Evolutionary conservation across 2,329 filamentous ascomycete species (phyloP).

Genomic region (Neocucurbitaria cava): DNA sequence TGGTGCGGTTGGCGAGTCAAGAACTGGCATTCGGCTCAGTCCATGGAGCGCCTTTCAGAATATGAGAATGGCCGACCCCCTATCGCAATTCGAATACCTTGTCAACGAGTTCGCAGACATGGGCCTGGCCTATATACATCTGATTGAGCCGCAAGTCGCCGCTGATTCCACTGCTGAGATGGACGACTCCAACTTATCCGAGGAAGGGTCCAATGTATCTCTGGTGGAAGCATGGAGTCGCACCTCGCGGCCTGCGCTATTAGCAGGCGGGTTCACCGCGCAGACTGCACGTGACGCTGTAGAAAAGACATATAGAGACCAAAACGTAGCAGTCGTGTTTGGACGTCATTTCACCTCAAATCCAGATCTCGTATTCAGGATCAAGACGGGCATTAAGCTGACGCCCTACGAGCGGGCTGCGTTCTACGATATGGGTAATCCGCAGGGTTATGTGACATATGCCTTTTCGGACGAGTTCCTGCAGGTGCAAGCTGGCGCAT

Average conservation of each 20-base stretch:
- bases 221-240: slow-evolving; percentile 18
- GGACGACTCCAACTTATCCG: slow-evolving; percentile 48
- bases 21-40: slow-evolving; percentile 63
- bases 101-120: slow-evolving; percentile 52
- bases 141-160: slow-evolving; percentile 63
- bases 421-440: background rate
- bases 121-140: slow-evolving; percentile 55
- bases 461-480: background rate
- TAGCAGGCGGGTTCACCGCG: slow-evolving; percentile 48
- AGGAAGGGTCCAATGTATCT: slow-evolving; percentile 25
- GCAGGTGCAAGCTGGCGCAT: background rate
- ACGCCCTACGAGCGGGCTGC: background rate
- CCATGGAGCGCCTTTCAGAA: slow-evolving; percentile 68
- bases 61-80: slow-evolving; percentile 67
- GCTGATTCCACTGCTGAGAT: slow-evolving; percentile 13
- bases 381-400: background rate
- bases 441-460: background rate
- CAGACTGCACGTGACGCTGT: slow-evolving; percentile 39
- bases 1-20: slow-evolving; percentile 62
- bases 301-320: slow-evolving; percentile 47
- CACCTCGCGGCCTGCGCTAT: slow-evolving; percentile 31
- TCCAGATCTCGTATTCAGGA: slow-evolving; percentile 39
- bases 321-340: slow-evolving; percentile 51
- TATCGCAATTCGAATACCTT: slow-evolving; percentile 68
- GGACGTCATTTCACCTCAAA: slow-evolving; percentile 54